These are phyloP conservation scores for Alternaria consortialis DNA, from an alignment of 2,329 filamentous ascomycete species.

Conservation along the genomic window DNA sequence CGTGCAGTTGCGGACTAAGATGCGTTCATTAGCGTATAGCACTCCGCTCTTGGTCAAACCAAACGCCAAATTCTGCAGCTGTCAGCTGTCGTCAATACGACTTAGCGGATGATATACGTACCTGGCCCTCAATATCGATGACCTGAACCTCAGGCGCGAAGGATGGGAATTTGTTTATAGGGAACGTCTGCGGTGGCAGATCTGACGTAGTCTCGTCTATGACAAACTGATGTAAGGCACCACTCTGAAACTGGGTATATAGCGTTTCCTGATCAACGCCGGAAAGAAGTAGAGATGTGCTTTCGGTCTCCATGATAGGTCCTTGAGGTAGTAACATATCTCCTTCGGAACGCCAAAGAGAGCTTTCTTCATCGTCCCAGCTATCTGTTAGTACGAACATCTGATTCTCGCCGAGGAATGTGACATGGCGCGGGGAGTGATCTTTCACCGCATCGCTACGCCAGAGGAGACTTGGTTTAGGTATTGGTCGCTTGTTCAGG, in stretches of 20 bases:
- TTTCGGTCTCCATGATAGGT: conserved; percentile 34
- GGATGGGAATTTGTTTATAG: conserved; percentile 37
- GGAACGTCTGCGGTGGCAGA: conserved; percentile 25
- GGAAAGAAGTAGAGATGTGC: conserved; percentile 33
- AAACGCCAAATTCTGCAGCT: conserved; percentile 58
- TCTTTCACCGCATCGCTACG: conserved; percentile 26
- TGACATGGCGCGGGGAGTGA: conserved; percentile 56
- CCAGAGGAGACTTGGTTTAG: conserved; percentile 57
- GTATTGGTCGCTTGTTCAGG: conserved; percentile 63
- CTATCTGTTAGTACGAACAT: conserved; percentile 48
- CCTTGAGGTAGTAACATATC: conserved; percentile 31
- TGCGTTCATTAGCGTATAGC: conserved; percentile 77
- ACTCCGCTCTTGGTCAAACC: conserved; percentile 79
- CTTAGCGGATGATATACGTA: conserved; percentile 14
- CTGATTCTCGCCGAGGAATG: conserved; percentile 54
- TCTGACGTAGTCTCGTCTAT: conserved; percentile 19
- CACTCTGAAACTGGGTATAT: conserved; percentile 37
- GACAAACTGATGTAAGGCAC: conserved; percentile 29
- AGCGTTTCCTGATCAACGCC: conserved; percentile 33
- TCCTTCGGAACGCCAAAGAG: conserved; percentile 38
- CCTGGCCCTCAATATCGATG: conserved; percentile 34
- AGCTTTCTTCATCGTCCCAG: conserved; percentile 43
- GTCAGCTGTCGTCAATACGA: conserved; percentile 24
- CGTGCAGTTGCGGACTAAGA: conserved; percentile 86
- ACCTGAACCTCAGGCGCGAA: conserved; percentile 39